Conservation (phyloP, 2,329 filamentous ascomycete genomes). For the Curvularia sp. region DNA sequence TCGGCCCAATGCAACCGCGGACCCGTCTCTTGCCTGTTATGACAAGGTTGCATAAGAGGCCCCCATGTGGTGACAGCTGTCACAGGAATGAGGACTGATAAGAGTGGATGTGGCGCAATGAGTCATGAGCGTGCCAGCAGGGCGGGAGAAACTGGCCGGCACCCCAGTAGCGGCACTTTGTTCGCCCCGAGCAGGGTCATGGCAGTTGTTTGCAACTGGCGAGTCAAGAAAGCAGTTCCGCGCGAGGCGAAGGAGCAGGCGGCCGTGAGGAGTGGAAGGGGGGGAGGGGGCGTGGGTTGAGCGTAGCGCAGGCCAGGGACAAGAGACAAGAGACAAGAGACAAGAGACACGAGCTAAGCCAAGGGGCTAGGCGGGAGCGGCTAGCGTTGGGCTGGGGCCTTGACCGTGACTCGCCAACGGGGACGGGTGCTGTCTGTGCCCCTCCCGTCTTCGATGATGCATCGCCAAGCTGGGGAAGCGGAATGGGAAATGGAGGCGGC, state of each 20-base stretch:
- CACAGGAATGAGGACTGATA: constrained; percentile 10
- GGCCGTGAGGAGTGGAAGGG: not conserved
- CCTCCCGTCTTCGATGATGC: constrained; percentile 21
- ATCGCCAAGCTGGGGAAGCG: constrained; percentile 28
- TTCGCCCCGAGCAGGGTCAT: not conserved
- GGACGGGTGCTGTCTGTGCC: constrained; percentile 21
- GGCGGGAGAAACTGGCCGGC: constrained; percentile 9
- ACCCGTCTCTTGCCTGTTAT: constrained; percentile 16
- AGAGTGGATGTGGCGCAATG: constrained; percentile 1
- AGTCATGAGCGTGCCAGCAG: constrained; percentile 10
- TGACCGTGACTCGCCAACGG: constrained; percentile 13
- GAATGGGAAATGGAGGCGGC: constrained; percentile 9
- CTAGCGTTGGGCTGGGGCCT: constrained; percentile 9
- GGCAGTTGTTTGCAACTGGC: constrained; percentile 2
- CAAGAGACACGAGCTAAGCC: not conserved
- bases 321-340: not conserved
- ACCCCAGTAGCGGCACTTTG: constrained; percentile 12
- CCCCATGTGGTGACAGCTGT: constrained; percentile 17
- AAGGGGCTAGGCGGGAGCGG: constrained; percentile 8
- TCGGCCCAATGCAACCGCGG: constrained; percentile 18
- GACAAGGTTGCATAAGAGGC: constrained; percentile 13
- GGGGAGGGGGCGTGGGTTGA: not conserved
- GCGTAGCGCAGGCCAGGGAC: constrained; percentile 3
- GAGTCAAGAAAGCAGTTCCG: constrained; percentile 14
- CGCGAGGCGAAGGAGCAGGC: constrained; percentile 16